A percentile compares a stretch with the other conserved stretches of the same genome.
These are phyloP conservation scores for Cutaneotrichosporon cyanovorans DNA, from an alignment of 1,284 basidiomycete genomes.

Conservation along the genomic window DNA sequence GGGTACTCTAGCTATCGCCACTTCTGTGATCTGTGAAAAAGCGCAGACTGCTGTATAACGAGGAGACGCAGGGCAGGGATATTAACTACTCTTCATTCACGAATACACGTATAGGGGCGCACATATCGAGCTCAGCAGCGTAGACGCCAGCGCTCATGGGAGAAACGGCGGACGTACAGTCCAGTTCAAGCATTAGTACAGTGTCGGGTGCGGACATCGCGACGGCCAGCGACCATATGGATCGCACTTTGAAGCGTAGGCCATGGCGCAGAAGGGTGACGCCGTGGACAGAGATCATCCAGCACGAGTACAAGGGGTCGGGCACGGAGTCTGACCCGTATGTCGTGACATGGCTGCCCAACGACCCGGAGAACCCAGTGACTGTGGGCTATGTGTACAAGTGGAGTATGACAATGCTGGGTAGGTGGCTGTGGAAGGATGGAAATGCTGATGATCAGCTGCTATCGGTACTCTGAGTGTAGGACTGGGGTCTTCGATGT, in stretches of 20 bases:
- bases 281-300: conserved; percentile 40
- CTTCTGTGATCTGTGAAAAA: too few species aligned
- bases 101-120: too few species aligned
- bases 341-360: conserved; percentile 37
- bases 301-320: conserved; percentile 36
- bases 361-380: conserved; percentile 29
- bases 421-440: too few species aligned
- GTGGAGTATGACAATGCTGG: conserved; percentile 23
- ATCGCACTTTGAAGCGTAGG: neutral
- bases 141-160: too few species aligned
- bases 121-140: too few species aligned
- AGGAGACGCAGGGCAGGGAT: too few species aligned
- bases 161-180: too few species aligned
- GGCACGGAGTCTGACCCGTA: conserved; percentile 45
- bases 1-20: too few species aligned
- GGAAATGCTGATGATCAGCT: conserved; percentile 2
- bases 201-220: too few species aligned
- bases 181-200: too few species aligned
- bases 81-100: too few species aligned
- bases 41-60: too few species aligned
- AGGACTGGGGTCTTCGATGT: conserved; percentile 23
- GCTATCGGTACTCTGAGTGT: conserved; percentile 22
- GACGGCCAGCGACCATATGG: neutral
- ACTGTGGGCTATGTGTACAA: conserved; percentile 27
- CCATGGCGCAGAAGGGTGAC: conserved; percentile 37